Base-by-base conservation (phyloP, 2,329 filamentous ascomycete species). In the Exophiala xenobiotica region DNA sequence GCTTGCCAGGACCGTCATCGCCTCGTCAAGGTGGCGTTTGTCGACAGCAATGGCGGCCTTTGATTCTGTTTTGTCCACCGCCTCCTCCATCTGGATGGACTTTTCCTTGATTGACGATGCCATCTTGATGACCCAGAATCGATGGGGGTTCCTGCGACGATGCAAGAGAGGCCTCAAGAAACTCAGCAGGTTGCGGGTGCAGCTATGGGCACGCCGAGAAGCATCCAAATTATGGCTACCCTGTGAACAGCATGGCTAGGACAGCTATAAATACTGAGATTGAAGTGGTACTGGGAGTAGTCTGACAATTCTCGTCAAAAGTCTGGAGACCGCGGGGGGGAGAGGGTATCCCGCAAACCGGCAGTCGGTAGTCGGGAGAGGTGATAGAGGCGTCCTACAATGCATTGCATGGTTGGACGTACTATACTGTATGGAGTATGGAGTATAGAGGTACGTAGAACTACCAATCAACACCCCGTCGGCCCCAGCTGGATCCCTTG, bases 11-110 rank as follows among this genome's bases (percentile, higher is more conserved):
- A 76, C 68, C 46, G 67, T 69, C 38, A 74, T 54, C 16, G 70
- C 71, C 50, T 72, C 68, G 51, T 72, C 70, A 37, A 63, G 61
- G 53, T 71, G 67, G 14, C 69, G 42, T 5, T 68, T 71, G 52
- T 71, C 66, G 47, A 69, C 14, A 27, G 26, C 24, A 16, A 45
- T 45, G 42, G 26, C 16, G 42, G 42, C 42, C 42, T 45, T 45
- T 27, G 23, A 16, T 27, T 45, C 42, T 9, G 26, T 35, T 12
- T 33, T 33, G 8, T 27, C 42, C 42, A 33, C 18, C 3, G 14
- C 5, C 42, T 45, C 42, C 42, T 45, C 42, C 27, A 45, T n/a
- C 7, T 45, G 42, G 42, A 45, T 45, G 26, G 42, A 33, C 11
- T 45, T 45, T 22, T 45, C 24, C 27, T 45, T 45, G 42, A 12